A percentile compares a stretch with the other conserved stretches of the same genome.
These are phyloP conservation scores for Capsella rubella DNA, from an alignment of 441 rosid genomes.

Conservation along the genomic window DNA sequence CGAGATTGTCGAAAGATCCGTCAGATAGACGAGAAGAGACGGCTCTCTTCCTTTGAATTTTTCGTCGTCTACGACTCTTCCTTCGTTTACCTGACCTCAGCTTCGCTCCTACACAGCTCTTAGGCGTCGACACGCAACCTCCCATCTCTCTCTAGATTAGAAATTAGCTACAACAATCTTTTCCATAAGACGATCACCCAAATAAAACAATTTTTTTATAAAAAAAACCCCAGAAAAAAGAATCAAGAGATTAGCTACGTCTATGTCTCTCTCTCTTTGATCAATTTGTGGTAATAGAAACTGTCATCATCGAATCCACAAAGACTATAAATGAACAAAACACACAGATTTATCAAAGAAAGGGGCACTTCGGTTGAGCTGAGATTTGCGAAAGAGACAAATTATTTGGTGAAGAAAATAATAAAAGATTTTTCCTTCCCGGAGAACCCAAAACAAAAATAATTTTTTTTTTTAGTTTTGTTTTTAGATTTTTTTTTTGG, in stretches of 20 bases:
- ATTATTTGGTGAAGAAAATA: conserved; percentile 28
- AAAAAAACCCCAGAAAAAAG: conserved; percentile 9
- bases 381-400: conserved; percentile 29
- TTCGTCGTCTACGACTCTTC: conserved; percentile 61
- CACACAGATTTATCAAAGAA: conserved; percentile 12
- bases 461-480: not conserved
- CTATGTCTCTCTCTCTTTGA: conserved; percentile 21
- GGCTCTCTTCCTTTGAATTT: conserved; percentile 51
- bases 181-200: conserved; percentile 36
- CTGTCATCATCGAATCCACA: conserved; percentile 32
- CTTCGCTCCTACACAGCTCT: conserved; percentile 60
- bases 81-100: conserved; percentile 54
- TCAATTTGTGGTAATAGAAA: conserved; percentile 38
- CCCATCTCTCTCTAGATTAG: conserved; percentile 55
- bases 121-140: conserved; percentile 71
- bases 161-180: conserved; percentile 25
- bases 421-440: not conserved
- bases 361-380: not conserved
- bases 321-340: conserved; percentile 28
- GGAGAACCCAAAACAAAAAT: not conserved
- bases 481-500: conserved; percentile 25
- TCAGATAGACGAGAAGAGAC: conserved; percentile 59
- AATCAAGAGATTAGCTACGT: conserved; percentile 10
- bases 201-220: not conserved
- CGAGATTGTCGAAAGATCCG: conserved; percentile 52